phyloP scores from a whole-genome alignment of 2,329 filamentous ascomycete species.

The Curvularia sp. region DNA sequence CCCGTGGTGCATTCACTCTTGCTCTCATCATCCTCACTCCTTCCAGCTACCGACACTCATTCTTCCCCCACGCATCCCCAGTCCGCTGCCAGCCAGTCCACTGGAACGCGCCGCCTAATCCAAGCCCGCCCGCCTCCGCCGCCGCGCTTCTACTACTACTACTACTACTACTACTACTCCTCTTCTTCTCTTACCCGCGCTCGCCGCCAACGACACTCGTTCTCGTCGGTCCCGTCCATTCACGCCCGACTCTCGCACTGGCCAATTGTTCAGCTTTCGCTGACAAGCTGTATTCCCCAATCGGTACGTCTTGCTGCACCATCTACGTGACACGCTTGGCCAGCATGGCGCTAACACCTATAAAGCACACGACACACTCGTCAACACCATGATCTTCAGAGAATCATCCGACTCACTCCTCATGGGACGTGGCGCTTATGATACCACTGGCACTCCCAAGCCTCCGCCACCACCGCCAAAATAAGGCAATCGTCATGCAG shows the following conservation, averaged over 20 bases:
- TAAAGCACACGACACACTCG: constrained; percentile 37
- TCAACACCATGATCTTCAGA: constrained; percentile 53
- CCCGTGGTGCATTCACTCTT: constrained; percentile 36
- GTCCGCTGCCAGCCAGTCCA: constrained; percentile 42
- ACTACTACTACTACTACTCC: not conserved
- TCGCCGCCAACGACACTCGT: constrained; percentile 32
- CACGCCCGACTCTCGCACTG: constrained; percentile 21
- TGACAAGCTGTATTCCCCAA: constrained; percentile 28
- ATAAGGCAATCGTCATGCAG: constrained; percentile 30
- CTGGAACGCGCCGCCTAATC: constrained; percentile 42
- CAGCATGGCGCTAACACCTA: constrained; percentile 38
- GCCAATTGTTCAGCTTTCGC: constrained; percentile 33
- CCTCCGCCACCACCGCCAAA: constrained; percentile 53
- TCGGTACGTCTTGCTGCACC: constrained; percentile 29
- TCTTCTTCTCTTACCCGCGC: constrained; percentile 14
- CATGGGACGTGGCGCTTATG: constrained; percentile 59
- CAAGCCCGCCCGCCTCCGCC: constrained; percentile 5
- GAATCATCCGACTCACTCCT: constrained; percentile 48
- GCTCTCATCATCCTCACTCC: constrained; percentile 15
- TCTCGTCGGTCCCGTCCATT: constrained; percentile 15
- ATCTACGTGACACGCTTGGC: constrained; percentile 10
- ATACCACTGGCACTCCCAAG: constrained; percentile 58
- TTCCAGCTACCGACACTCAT: constrained; percentile 36
- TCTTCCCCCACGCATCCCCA: constrained; percentile 11
- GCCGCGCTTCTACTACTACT: not conserved